phyloP scores from a whole-genome alignment of 352 stramenopile species.

The Achlya hypogyna region DNA sequence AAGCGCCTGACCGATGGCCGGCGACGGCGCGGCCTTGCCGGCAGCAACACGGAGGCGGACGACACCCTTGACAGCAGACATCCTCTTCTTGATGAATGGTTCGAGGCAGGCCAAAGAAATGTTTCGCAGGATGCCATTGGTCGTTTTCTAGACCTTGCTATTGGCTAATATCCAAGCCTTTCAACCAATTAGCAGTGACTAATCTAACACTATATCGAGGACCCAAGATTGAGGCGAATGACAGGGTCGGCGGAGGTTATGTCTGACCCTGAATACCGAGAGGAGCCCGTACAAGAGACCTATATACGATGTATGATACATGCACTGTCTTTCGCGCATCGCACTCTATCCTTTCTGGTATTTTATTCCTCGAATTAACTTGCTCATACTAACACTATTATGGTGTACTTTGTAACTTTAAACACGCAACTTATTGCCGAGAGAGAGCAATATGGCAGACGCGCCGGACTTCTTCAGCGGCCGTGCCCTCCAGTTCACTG shows the following conservation, averaged over 20 bases:
- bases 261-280: too few relatives aligned
- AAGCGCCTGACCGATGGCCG: constrained; percentile 85
- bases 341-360: too few relatives aligned
- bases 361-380: too few relatives aligned
- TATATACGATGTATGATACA: too few relatives aligned
- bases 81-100: constrained; percentile 18
- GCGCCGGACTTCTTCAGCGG: constrained; percentile 15
- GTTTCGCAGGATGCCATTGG: background rate
- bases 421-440: background rate
- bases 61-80: constrained; percentile 58
- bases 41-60: constrained; percentile 79
- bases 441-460: constrained; percentile 5
- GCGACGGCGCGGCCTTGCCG: constrained; percentile 78
- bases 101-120: background rate
- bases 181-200: constrained; percentile 5
- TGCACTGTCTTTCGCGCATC: too few relatives aligned
- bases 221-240: too few relatives aligned
- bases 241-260: too few relatives aligned
- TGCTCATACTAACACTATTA: constrained; percentile 12
- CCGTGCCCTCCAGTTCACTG: background rate
- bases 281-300: too few relatives aligned
- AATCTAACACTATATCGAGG: too few relatives aligned
- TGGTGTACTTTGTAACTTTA: background rate
- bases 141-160: background rate
- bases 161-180: constrained; percentile 8